phyloP scores from a whole-genome alignment of 2,329 filamentous ascomycete species.

The Calonectria pseudoreteaudii region DNA sequence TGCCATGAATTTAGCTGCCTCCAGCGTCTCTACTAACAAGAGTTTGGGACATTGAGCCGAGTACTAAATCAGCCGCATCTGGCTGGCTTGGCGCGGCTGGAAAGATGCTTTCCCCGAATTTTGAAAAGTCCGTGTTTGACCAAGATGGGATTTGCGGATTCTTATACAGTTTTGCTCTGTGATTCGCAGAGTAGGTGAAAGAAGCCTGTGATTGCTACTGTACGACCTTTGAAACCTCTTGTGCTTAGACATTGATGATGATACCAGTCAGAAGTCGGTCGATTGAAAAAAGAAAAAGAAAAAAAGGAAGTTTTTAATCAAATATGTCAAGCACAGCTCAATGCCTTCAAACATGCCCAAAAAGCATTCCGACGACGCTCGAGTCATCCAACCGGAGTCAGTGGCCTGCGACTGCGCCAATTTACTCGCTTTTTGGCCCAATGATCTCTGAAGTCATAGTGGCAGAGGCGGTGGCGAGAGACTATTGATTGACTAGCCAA shows the following conservation, averaged over 20 bases:
- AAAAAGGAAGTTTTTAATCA: no score
- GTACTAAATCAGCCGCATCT: not conserved
- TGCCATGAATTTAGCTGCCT: not conserved
- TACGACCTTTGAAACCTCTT: no score
- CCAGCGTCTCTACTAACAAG: not conserved
- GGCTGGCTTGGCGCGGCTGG: not conserved
- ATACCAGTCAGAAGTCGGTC: no score
- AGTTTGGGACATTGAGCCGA: not conserved
- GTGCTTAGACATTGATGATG: no score
- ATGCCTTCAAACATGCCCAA: not conserved
- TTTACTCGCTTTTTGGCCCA: not conserved
- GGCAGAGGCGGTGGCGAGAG: not conserved
- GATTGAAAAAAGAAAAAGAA: no score
- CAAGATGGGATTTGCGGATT: not conserved
- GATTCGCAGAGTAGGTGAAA: not conserved
- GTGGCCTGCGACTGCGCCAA: not conserved
- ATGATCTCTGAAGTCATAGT: not conserved
- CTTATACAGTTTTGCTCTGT: not conserved
- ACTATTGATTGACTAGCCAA: not conserved
- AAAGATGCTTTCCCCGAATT: not conserved
- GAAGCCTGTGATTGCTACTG: no score
- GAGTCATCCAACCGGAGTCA: not conserved
- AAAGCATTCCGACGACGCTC: not conserved
- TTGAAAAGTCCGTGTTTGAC: not conserved
- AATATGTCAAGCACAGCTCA: not conserved